Base-by-base conservation (phyloP, 768 basidiomycete genomes). In the Hygrophorus pudorinus region DNA sequence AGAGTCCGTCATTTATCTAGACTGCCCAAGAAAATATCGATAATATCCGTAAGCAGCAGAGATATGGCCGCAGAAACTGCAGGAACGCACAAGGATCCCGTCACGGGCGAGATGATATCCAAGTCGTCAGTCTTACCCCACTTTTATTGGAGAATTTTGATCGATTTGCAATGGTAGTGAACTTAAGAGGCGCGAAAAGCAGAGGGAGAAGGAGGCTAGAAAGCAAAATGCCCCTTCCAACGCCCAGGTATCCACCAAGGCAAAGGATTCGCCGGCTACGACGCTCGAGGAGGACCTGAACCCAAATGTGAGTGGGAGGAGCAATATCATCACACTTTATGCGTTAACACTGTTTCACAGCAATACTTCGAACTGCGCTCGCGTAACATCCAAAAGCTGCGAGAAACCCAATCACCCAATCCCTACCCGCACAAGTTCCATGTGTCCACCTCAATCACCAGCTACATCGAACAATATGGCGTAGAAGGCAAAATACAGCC, bases 371-470 rank as follows among this genome's bases (percentile, higher is more conserved):
- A 97, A 58, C 67, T 91, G 53, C 85, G 96, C 53, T 89, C 85
- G 21, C 79, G 90, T 38, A 81, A 87, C 54, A 91, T 99, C 55
- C 76, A 80, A 50, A 78, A 80, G 53, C 77, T 99, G 50, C 84
- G 88, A 64, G 73, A 81, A 58, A 85, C 86, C 21, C 84, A 85
- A 60, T 63, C 75, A 5, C 94, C 93, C 2, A 86, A 93, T 61
- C 96, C 96, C 2, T 99, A 98, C 69, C 96, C 96, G 5, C 96
- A 99, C 81, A 99, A 99, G 78, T 99, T 99, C 68, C 63, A 94
- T 53, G 93, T 97, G 16, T 70, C 82, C 45, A 70, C 65, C 49
- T 89, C 88, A 6, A 70, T 99, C 57, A 66, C 78, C 2, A 57
- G 66, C 4, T 99, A 81, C 65, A 75, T 98, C 60, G 60, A 71